A percentile compares a stretch with the other conserved stretches of the same genome.
Conservation (phyloP, 2,329 filamentous ascomycete genomes). For the Pyrenochaeta sp. region DNA sequence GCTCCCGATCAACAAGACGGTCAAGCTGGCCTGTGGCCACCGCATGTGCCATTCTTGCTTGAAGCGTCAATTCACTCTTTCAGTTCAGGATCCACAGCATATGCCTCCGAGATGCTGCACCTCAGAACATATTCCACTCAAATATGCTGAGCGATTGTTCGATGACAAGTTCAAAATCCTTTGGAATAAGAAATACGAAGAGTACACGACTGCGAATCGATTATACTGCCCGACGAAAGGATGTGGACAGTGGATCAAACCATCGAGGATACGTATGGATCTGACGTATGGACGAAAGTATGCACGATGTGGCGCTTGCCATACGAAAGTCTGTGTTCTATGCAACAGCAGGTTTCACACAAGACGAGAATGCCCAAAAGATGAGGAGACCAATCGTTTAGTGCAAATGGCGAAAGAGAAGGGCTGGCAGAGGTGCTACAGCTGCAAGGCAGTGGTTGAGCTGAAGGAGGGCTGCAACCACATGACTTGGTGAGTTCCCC, state of each 20-base stretch:
- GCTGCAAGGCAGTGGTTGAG: slow-evolving; percentile 78
- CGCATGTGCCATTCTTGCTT: slow-evolving; percentile 83
- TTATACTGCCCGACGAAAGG: slow-evolving; percentile 77
- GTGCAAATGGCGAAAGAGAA: slow-evolving; percentile 71
- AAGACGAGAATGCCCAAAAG: slow-evolving; percentile 72
- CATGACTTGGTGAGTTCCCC: slow-evolving; percentile 76
- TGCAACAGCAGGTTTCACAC: slow-evolving; percentile 80
- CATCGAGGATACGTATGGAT: slow-evolving; percentile 70
- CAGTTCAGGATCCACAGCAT: slow-evolving; percentile 76
- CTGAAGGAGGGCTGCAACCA: slow-evolving; percentile 85
- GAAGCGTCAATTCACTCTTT: slow-evolving; percentile 76
- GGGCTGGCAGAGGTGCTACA: slow-evolving; percentile 79
- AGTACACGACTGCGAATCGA: slow-evolving; percentile 76
- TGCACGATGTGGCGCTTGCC: slow-evolving; percentile 75
- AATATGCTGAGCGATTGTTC: slow-evolving; percentile 79
- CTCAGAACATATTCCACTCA: slow-evolving; percentile 74
- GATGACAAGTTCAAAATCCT: slow-evolving; percentile 75
- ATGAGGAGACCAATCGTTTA: slow-evolving; percentile 71
- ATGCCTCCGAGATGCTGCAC: slow-evolving; percentile 90
- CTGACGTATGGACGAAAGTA: slow-evolving; percentile 63
- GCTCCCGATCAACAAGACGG: slow-evolving; percentile 68
- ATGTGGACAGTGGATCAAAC: slow-evolving; percentile 84
- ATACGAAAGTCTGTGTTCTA: slow-evolving; percentile 74
- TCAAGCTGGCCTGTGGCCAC: slow-evolving; percentile 79
- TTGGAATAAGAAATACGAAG: slow-evolving; percentile 83